Evolutionary conservation across 1,284 basidiomycete species (phyloP).

Genomic region (Naganishia sp.): DNA sequence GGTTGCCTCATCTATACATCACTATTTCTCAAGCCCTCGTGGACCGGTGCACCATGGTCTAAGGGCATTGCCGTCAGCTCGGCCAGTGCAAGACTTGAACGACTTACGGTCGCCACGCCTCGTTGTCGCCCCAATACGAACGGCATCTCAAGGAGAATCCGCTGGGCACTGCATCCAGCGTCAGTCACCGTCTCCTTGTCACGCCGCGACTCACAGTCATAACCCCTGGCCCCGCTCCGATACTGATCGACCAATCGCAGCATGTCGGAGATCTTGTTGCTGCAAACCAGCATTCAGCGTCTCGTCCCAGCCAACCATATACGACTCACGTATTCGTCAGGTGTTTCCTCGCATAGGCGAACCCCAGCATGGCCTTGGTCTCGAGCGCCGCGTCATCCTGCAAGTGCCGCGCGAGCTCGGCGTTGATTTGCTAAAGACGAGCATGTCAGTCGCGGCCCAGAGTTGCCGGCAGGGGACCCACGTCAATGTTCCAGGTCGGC

Average conservation of each 20-base stretch:
- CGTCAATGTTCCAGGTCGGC: conserved; percentile 46
- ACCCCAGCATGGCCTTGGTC: conserved; percentile 49
- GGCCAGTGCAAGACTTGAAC: background rate
- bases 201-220: conserved; percentile 43
- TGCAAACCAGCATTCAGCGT: conserved; percentile 7
- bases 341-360: conserved; percentile 48
- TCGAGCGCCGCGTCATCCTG: conserved; percentile 43
- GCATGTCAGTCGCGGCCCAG: background rate
- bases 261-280: conserved; percentile 45
- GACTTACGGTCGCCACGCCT: conserved; percentile 35
- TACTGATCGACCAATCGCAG: conserved; percentile 47
- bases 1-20: background rate
- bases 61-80: background rate
- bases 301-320: background rate
- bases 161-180: conserved; percentile 39
- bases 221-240: conserved; percentile 44
- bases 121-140: conserved; percentile 43
- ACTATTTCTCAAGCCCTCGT: conserved; percentile 33
- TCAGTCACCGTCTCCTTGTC: background rate
- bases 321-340: conserved; percentile 46
- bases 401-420: conserved; percentile 41
- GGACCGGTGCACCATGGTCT: conserved; percentile 35
- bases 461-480: background rate
- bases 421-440: conserved; percentile 38
- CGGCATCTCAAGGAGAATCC: conserved; percentile 48